Conservation (phyloP, 2,329 filamentous ascomycete species). For the Monosporascus sp. region DNA sequence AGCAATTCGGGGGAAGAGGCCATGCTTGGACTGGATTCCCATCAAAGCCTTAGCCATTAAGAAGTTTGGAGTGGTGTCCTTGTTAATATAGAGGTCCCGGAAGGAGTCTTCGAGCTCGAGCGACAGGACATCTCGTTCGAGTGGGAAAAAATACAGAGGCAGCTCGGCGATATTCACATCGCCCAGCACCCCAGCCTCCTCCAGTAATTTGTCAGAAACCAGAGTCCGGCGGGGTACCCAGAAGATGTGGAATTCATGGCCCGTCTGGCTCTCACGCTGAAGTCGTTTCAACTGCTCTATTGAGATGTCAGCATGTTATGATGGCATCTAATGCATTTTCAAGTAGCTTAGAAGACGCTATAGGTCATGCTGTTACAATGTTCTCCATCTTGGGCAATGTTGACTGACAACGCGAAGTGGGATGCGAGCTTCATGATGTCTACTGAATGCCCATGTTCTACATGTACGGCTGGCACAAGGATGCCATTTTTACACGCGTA, state of each 20-base stretch:
- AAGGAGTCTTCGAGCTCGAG: constrained; percentile 86
- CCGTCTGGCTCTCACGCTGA: constrained; percentile 78
- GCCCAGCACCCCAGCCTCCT: constrained; percentile 87
- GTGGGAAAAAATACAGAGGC: constrained; percentile 81
- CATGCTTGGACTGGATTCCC: constrained; percentile 86
- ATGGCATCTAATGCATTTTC: constrained; percentile 39
- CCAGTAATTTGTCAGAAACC: constrained; percentile 84
- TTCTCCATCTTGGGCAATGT: constrained; percentile 45
- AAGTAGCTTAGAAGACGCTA: constrained; percentile 30
- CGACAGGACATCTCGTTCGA: constrained; percentile 88
- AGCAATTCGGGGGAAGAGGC: constrained; percentile 88
- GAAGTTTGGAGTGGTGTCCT: constrained; percentile 87
- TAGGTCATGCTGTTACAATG: constrained; percentile 31
- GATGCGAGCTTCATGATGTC: constrained; percentile 8
- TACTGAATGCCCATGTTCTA: constrained; percentile 6
- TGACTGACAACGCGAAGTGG: constrained; percentile 49
- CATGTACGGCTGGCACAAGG: background rate
- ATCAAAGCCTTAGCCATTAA: constrained; percentile 87
- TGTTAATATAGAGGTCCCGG: constrained; percentile 78
- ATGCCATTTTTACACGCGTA: background rate
- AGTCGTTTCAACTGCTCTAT: constrained; percentile 87
- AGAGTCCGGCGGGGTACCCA: constrained; percentile 92
- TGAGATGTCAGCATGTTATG: constrained; percentile 52
- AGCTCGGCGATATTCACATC: constrained; percentile 87
- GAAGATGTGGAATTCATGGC: constrained; percentile 95